Base-by-base conservation (phyloP, 225 moss, liverwort and hornwort genomes). In the Sphagnum tenellum region DNA sequence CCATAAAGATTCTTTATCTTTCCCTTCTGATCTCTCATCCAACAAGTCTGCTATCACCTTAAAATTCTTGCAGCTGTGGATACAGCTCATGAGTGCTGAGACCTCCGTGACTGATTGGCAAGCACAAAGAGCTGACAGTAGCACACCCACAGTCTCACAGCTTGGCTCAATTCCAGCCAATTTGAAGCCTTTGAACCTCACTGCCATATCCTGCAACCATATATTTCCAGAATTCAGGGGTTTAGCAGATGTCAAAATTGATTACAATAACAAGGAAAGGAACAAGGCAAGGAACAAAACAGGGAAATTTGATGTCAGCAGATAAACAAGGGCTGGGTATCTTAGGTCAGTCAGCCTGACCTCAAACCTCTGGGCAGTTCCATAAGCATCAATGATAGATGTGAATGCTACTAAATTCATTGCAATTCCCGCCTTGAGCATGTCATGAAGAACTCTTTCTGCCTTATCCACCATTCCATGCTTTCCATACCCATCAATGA, bases 401-500 rank as follows among this genome's bases (percentile, higher is more conserved):
- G 85, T 88, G 72, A 78, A 82, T 61, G 88, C 85, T 57, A 88
- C 79, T 70, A 76, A 79, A 71, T 88, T 82, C 75, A 82, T 77
- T 59, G 64, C 69, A 69, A 81, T 75, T 50, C 85, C 79, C 5
- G 85, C 79, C 66, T 75, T 79, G 59, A 70, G 72, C 88, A 88
- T 81, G 67, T 88, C 88, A 45, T 63, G 62, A 70, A 82, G 64
- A 52, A 66, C 67, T 61, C 72, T 73, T 77, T 88, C 85, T 63
- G 79, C 82, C 64, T 79, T 82, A 65, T 75, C 70, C 60, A 88
- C 85, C 85, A 79, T 75, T 73, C 88, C 88, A 59, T 81, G 64
- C 69, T 82, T 79, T 14, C 85, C 82, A 74, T 88, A 88, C 46
- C 82, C 88, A 74, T 88, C 85, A 64, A 88, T 85, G 54, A 82